Evolutionary conservation across 2,329 filamentous ascomycete genomes (phyloP), one percentile per base, ranked within the genome.

Genomic region (Trichoderma sp.): DNA sequence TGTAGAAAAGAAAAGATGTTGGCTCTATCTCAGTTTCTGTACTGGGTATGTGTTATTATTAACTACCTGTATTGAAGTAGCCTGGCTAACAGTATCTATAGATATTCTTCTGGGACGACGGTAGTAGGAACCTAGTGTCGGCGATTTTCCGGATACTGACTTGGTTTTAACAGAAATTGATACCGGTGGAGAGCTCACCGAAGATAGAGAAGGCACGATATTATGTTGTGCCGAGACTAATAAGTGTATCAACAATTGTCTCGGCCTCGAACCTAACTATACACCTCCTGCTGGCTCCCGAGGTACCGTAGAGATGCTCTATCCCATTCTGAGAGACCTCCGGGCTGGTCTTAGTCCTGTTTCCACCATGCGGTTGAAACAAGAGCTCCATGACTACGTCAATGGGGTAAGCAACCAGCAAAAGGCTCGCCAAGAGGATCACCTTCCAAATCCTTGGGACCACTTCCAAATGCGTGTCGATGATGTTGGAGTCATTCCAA

Each of bases 161-260:
- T 10, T 28, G 6, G 5, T 6, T 26, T 16, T 21, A 18, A 58
- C 39, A 69, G 67, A 69, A 5, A 69, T 69, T 32, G 67, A 69
- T 30, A 69, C 59, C 6, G 67, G 67, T 11, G 67, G 67, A 18
- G 59, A 69, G 28, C 67, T 69, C 8, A 56, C 59, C 5, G 5
- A 52, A 8, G 67, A 69, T 39, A 56, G 49, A 37, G 26, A 65
- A 39, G 59, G 59, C 37, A 65, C 67, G 2, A n/a, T 59, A 8
- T 7, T 28, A n/a, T 65, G 67, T 26, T 69, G 67, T 13, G 52
- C 67, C 30, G 59, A 65, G 28, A 65, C 60, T 8, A 59, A 58
- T 8, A 56, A 65, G 28, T 69, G 67, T 18, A 39, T 69, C 16
- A 52, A 69, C 7, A 59, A 54, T 26, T 69, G 67, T 10, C 67